These are phyloP conservation scores for Gomphus sp. DNA, from an alignment of 1,284 basidiomycete species.

Conservation along the genomic window DNA sequence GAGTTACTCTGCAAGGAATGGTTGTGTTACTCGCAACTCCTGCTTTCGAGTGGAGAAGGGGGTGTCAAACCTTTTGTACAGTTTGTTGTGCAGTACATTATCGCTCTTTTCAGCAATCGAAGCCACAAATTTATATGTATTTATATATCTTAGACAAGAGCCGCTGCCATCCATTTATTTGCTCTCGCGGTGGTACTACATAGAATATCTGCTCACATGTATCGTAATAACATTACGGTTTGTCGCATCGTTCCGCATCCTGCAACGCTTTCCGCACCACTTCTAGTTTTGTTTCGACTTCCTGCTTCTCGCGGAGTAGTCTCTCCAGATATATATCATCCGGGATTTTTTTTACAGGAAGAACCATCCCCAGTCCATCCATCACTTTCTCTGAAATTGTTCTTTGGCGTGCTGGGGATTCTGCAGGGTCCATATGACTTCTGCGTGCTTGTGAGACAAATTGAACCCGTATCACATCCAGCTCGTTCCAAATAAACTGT, in stretches of 20 bases:
- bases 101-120: too few species aligned
- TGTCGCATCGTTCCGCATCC: constrained; percentile 18
- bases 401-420: background rate
- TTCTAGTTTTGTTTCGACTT: constrained; percentile 41
- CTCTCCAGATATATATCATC: constrained; percentile 55
- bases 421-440: constrained; percentile 10
- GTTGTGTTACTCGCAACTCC: constrained; percentile 8
- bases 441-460: constrained; percentile 31
- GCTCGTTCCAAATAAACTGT: constrained; percentile 58
- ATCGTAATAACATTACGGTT: background rate
- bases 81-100: too few species aligned
- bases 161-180: too few species aligned
- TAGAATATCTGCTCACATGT: background rate
- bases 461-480: constrained; percentile 45
- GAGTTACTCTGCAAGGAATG: constrained; percentile 26
- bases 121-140: background rate
- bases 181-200: too few species aligned
- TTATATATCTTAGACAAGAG: background rate
- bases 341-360: constrained; percentile 46
- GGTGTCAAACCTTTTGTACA: constrained; percentile 73
- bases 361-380: constrained; percentile 13
- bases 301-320: constrained; percentile 43
- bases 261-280: constrained; percentile 41
- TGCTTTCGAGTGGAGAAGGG: constrained; percentile 38
- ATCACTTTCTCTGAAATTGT: constrained; percentile 12